phyloP scores from a whole-genome alignment of 2,329 filamentous ascomycete species.

The Aspergillus tubingensis region DNA sequence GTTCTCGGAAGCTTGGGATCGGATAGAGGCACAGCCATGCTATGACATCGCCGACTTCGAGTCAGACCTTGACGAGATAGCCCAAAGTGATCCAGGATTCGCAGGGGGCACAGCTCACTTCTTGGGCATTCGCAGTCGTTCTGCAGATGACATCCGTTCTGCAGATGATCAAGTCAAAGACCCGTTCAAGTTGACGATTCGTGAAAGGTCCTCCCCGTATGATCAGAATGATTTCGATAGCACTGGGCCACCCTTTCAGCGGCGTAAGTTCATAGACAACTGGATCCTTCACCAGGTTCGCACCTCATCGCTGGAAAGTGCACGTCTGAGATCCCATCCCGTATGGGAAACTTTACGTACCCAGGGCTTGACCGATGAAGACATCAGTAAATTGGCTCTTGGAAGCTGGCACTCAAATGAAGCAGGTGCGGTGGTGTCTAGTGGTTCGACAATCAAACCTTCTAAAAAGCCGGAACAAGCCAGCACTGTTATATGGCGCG shows the following conservation, averaged over 20 bases:
- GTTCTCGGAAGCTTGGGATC: not conserved
- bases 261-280: constrained; percentile 27
- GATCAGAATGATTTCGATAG: constrained; percentile 10
- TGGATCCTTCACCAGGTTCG: constrained; percentile 37
- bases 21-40: not conserved
- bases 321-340: constrained; percentile 26
- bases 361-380: constrained; percentile 20
- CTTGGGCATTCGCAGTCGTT: not conserved
- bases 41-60: not conserved
- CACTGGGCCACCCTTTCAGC: not conserved
- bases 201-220: constrained; percentile 23
- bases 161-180: constrained; percentile 1
- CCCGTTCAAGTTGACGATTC: constrained; percentile 21
- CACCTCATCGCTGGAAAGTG: constrained; percentile 30
- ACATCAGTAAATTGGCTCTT: constrained; percentile 27
- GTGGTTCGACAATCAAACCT: not conserved
- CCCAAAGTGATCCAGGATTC: not conserved
- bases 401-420: constrained; percentile 28
- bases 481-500: not conserved
- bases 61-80: not conserved
- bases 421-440: constrained; percentile 2
- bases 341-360: constrained; percentile 19
- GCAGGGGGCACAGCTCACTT: not conserved
- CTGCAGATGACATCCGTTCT: not conserved
- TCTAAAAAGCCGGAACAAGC: not conserved